A percentile compares a stretch with the other conserved stretches of the same genome.
Evolutionary conservation across 805 yeast species (phyloP).

Genomic region (Candida ortonii): DNA sequence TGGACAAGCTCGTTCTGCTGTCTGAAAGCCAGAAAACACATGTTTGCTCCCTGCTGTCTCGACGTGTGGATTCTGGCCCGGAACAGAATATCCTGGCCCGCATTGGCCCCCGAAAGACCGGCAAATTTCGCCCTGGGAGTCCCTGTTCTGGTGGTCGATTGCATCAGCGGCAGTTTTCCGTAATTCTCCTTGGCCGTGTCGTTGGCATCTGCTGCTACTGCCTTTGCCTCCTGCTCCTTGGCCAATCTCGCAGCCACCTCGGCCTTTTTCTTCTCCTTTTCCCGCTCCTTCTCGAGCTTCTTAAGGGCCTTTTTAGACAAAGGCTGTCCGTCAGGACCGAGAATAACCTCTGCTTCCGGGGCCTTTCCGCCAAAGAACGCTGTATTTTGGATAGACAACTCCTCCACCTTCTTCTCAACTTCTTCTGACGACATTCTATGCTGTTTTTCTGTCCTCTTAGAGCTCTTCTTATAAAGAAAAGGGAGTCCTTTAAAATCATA

Average conservation of each 20-base stretch:
- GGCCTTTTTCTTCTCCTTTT: conserved; percentile 88
- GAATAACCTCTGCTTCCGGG: conserved; percentile 23
- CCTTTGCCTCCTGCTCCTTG: conserved; percentile 79
- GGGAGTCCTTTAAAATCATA: too few species aligned
- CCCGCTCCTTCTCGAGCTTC: conserved; percentile 89
- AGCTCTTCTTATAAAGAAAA: too few species aligned
- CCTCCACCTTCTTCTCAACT: conserved; percentile 28
- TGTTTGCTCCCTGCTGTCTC: conserved; percentile 94
- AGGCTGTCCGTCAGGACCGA: conserved; percentile 72
- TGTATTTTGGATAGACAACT: conserved; percentile 21
- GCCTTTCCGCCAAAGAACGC: too few species aligned
- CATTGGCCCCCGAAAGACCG: conserved; percentile 57
- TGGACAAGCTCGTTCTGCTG: conserved; percentile 84
- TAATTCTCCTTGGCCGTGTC: conserved; percentile 87
- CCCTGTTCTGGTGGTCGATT: conserved; percentile 67
- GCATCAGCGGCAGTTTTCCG: conserved; percentile 86
- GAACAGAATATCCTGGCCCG: conserved; percentile 75
- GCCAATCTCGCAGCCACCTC: conserved; percentile 89
- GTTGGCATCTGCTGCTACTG: conserved; percentile 62
- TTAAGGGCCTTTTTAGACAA: conserved; percentile 91
- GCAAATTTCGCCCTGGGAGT: conserved; percentile 57
- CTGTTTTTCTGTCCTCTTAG: background rate
- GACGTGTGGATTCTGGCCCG: conserved; percentile 93
- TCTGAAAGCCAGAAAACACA: conserved; percentile 87
- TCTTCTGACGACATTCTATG: conserved; percentile 27